These are phyloP conservation scores for Thelephora ganbajun DNA, from an alignment of 768 basidiomycete genomes.

Conservation along the genomic window DNA sequence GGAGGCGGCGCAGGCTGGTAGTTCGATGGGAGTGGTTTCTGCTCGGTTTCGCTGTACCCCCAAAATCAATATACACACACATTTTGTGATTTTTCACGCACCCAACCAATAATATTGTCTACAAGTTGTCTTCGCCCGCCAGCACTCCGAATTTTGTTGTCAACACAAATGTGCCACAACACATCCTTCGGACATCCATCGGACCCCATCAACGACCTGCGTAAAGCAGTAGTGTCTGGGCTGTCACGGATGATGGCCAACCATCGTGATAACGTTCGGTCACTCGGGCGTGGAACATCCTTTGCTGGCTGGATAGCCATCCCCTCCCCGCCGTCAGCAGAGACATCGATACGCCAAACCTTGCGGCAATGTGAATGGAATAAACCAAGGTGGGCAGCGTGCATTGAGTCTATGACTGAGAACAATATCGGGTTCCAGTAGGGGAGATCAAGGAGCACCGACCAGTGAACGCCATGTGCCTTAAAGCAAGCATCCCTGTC, in stretches of 20 bases:
- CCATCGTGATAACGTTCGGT: too few relatives aligned
- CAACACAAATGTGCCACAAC: too few relatives aligned
- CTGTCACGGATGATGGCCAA: too few relatives aligned
- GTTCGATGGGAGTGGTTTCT: too few relatives aligned
- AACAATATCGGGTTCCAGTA: constrained; percentile 14
- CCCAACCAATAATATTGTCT: constrained; percentile 3
- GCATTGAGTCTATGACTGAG: constrained; percentile 15
- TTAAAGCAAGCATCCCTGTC: constrained; percentile 3
- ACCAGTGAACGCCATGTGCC: constrained; percentile 11
- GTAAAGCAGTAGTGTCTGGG: too few relatives aligned
- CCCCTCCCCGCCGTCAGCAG: neutral
- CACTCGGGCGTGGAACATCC: neutral
- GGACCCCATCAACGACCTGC: too few relatives aligned
- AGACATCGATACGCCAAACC: constrained; percentile 7
- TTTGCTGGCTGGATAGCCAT: constrained; percentile 4
- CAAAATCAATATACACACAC: too few relatives aligned
- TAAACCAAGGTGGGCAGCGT: constrained; percentile 9
- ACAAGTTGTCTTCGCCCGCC: constrained; percentile 2
- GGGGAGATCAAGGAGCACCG: constrained; percentile 11
- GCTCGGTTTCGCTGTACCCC: too few relatives aligned
- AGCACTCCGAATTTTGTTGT: constrained; percentile 2
- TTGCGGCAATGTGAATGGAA: constrained; percentile 8
- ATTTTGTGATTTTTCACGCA: neutral
- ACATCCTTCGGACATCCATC: constrained; percentile 5
- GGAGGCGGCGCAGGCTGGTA: too few relatives aligned